These are phyloP conservation scores for Scheffersomyces stipitis DNA, from an alignment of 805 yeast genomes.

Conservation along the genomic window DNA sequence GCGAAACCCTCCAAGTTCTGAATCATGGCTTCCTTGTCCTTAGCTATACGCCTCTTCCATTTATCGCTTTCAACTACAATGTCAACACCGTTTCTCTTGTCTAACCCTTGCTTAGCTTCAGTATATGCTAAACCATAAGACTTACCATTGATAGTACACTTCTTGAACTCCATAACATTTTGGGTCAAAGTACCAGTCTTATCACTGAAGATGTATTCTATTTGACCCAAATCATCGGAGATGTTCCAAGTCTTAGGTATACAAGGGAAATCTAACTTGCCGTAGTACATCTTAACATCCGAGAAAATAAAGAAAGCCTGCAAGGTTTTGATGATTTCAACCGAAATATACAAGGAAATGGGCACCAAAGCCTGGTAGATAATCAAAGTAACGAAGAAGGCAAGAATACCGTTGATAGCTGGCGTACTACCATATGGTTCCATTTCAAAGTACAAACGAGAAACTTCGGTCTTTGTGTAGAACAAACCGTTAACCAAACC, in stretches of 20 bases:
- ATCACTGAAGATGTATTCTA: slow-evolving; percentile 81
- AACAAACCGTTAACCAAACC: slow-evolving; percentile 72
- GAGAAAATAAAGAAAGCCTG: slow-evolving; percentile 81
- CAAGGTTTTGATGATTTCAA: slow-evolving; percentile 78
- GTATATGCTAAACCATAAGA: slow-evolving; percentile 80
- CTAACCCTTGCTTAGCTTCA: slow-evolving; percentile 76
- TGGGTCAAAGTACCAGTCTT: slow-evolving; percentile 85
- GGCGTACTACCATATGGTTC: slow-evolving; percentile 69
- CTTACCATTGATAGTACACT: slow-evolving; percentile 71
- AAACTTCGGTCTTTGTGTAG: slow-evolving; percentile 46
- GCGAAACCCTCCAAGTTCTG: slow-evolving; percentile 17
- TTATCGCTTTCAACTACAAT: slow-evolving; percentile 57
- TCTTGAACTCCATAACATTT: slow-evolving; percentile 82
- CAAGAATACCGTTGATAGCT: slow-evolving; percentile 65
- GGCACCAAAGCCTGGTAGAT: slow-evolving; percentile 81
- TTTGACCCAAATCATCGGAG: slow-evolving; percentile 83
- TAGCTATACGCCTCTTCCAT: slow-evolving; percentile 54
- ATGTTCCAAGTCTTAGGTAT: slow-evolving; percentile 84
- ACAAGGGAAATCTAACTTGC: slow-evolving; percentile 72
- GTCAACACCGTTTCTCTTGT: slow-evolving; percentile 76
- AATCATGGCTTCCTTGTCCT: slow-evolving; percentile 63
- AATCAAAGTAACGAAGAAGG: slow-evolving; percentile 74
- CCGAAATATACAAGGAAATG: slow-evolving; percentile 75
- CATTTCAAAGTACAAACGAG: slow-evolving; percentile 66
- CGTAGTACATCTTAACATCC: slow-evolving; percentile 71